A percentile compares a stretch with the other conserved stretches of the same genome.
These are phyloP conservation scores for Cladophialophora yegresii DNA, from an alignment of 2,329 filamentous ascomycete species.

Conservation along the genomic window DNA sequence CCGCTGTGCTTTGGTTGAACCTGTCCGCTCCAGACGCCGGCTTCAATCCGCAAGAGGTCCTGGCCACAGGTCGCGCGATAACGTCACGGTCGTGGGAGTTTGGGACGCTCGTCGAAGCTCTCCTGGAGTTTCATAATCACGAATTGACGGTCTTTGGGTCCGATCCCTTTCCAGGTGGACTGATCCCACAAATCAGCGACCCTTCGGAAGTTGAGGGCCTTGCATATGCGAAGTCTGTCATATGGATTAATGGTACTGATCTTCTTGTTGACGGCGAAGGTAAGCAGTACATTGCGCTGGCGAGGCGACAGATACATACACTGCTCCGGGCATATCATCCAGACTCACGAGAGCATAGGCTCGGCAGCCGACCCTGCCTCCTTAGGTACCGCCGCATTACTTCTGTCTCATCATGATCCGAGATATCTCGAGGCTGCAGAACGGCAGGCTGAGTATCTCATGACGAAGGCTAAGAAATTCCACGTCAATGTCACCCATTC, in stretches of 20 bases:
- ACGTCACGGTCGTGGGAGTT: slow-evolving; percentile 25
- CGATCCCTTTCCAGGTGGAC: slow-evolving; percentile 17
- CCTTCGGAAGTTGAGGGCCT: slow-evolving; percentile 9
- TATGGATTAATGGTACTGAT: slow-evolving; percentile 8
- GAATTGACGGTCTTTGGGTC: slow-evolving; percentile 26
- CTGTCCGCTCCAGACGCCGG: background rate
- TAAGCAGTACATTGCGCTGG: slow-evolving; percentile 5
- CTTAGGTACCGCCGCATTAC: slow-evolving; percentile 49
- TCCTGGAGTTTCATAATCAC: slow-evolving; percentile 31
- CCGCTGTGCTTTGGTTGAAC: background rate
- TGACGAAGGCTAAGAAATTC: slow-evolving; percentile 46
- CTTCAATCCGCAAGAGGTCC: slow-evolving; percentile 7
- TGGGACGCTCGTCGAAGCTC: slow-evolving; percentile 25
- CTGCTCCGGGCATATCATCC: background rate
- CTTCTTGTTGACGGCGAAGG: slow-evolving; percentile 17
- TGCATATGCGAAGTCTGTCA: slow-evolving; percentile 9
- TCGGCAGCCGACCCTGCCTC: slow-evolving; percentile 46
- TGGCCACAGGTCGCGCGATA: slow-evolving; percentile 3
- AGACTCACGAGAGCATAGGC: slow-evolving; percentile 9
- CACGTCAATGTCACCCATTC: slow-evolving; percentile 41
- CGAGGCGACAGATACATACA: background rate
- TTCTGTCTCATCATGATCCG: slow-evolving; percentile 45
- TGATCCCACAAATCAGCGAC: slow-evolving; percentile 4
- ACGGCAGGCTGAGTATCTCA: slow-evolving; percentile 47
- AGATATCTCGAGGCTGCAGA: slow-evolving; percentile 44